Evolutionary conservation across 83 land plant genomes (phyloP).

Genomic region (Thuja plicata): DNA sequence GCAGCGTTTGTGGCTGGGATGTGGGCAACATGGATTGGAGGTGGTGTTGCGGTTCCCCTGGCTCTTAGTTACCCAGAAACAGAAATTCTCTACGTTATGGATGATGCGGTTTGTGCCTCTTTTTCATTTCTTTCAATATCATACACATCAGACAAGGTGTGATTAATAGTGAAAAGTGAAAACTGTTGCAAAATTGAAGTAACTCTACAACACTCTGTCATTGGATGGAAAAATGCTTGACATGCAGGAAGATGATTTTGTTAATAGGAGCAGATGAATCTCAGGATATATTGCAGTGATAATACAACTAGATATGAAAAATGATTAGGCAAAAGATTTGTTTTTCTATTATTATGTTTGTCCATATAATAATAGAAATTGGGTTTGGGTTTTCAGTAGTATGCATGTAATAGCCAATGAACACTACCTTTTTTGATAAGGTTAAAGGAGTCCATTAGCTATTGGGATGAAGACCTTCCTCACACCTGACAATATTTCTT

Average conservation of each 20-base stretch:
- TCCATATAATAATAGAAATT: not conserved
- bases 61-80: constrained; percentile 93
- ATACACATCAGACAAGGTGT: not conserved
- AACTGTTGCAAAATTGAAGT: not conserved
- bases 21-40: constrained; percentile 91
- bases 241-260: not conserved
- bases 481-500: not conserved
- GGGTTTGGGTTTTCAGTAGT: not conserved
- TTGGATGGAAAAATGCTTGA: not conserved
- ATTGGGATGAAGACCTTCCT: not conserved
- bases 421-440: not conserved
- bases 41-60: constrained; percentile 91
- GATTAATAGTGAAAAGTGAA: constrained; percentile 1
- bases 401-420: not conserved
- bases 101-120: constrained; percentile 75
- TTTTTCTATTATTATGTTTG: not conserved
- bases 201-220: not conserved
- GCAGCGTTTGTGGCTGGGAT: constrained; percentile 91
- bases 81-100: constrained; percentile 88
- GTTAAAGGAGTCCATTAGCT: not conserved
- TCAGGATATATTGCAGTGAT: not conserved
- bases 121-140: not conserved
- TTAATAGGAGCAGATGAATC: not conserved
- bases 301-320: not conserved
- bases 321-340: not conserved